Evolutionary conservation across 1,139 yeast species (phyloP).

Genomic region (Kurtzmaniella natalensis): DNA sequence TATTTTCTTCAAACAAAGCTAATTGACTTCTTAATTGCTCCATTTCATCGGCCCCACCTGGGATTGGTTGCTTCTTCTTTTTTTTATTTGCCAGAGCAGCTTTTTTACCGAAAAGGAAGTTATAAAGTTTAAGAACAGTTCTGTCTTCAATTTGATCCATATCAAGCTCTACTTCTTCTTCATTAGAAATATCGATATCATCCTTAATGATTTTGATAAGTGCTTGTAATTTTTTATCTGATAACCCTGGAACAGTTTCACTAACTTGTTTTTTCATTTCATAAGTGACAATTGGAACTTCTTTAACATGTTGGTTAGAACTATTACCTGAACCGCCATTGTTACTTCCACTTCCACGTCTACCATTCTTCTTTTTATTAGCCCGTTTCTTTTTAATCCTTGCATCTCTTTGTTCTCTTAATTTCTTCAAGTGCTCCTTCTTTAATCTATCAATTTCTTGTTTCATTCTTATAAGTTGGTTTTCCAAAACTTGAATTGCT

Average conservation of each 20-base stretch:
- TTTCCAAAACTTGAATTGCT: slow-evolving; percentile 84
- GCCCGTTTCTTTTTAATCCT: slow-evolving; percentile 47
- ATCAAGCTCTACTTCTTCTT: slow-evolving; percentile 86
- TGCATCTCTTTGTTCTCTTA: slow-evolving; percentile 41
- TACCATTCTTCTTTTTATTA: slow-evolving; percentile 21
- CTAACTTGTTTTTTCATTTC: slow-evolving; percentile 96
- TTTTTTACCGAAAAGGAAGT: slow-evolving; percentile 64
- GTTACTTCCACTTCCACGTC: slow-evolving; percentile 8
- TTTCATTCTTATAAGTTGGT: slow-evolving; percentile 81
- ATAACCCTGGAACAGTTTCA: slow-evolving; percentile 73
- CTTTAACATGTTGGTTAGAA: slow-evolving; percentile 8
- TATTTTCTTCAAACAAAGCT: slow-evolving; percentile 64
- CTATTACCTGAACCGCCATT: slow-evolving; percentile 8
- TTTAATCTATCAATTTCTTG: slow-evolving; percentile 79
- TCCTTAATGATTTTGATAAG: slow-evolving; percentile 84
- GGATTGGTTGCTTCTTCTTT: slow-evolving; percentile 51
- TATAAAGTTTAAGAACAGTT: slow-evolving; percentile 79
- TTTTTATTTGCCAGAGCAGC: slow-evolving; percentile 29
- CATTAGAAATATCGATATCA: slow-evolving; percentile 73
- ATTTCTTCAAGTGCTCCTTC: slow-evolving; percentile 60
- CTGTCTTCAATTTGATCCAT: slow-evolving; percentile 89
- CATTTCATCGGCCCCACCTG: slow-evolving; percentile 72
- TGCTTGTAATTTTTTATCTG: slow-evolving; percentile 78
- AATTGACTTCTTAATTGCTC: slow-evolving; percentile 81
- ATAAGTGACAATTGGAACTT: slow-evolving; percentile 60